Evolutionary conservation across 192 early-diverging fungal genomes (phyloP), one percentile per base, ranked within the genome.

Genomic region (Mortierella antarctica): DNA sequence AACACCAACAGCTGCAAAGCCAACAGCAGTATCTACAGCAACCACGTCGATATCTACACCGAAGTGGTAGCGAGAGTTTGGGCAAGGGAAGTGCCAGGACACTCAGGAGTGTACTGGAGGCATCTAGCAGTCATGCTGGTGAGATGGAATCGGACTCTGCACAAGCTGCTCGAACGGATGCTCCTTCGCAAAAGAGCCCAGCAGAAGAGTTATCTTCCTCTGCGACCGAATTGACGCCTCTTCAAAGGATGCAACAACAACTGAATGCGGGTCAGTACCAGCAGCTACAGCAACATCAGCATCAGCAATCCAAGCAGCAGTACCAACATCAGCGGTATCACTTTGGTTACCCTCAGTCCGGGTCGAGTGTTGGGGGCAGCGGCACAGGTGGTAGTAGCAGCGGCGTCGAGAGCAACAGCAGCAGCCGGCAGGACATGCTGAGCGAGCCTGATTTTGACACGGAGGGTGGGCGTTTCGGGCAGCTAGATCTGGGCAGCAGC

Each of bases 211-310:
- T 42, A 8, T 40, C 40, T 6, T 11, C 41, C 6, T 5, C 15
- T 20, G 46, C 2, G 7, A 6, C 62, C 9, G 76, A 67, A 9
- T 17, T 79, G 57, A 79, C 76, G 3, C 76, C 69, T 0, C 49
- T 79, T 20, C 69, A 79, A 23, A 64, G 63, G 42, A 79, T 79
- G 76, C 76, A 71, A 39, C 68, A 79, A 11, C 74, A 77, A 17
- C 21, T 77, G 54, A 8, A 64, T 6, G 52, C 65, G 15, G 68
- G 74, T 47, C 74, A 77, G 41, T 21, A 40, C 10, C 61, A 70
- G 57, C 69, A 71, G 41, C 72, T 61, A 14, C 72, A 74, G 7
- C 72, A 74, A 41, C 60, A 62, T 21, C 71, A 67, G 15, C 56
- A 58, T 8, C 63, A 57, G 12, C 71, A 65, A 20, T 57, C 59